These are phyloP conservation scores for Yamadazyma sp. DNA, from an alignment of 1,139 yeast species.

Conservation along the genomic window DNA sequence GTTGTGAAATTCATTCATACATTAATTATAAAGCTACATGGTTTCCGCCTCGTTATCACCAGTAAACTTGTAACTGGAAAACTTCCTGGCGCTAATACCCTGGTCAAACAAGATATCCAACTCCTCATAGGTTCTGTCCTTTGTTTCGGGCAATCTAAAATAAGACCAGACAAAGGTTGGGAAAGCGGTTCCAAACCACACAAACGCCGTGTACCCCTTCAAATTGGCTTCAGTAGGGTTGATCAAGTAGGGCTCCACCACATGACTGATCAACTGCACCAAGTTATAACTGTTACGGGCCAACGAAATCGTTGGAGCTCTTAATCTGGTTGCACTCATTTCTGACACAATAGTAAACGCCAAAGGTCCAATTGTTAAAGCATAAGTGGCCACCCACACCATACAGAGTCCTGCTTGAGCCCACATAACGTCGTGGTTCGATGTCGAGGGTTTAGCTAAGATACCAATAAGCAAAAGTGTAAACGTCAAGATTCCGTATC, in stretches of 20 bases:
- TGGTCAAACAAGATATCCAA: slow-evolving; percentile 24
- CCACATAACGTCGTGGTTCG: slow-evolving; percentile 19
- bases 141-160: slow-evolving; percentile 25
- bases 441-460: slow-evolving; percentile 30
- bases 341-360: slow-evolving; percentile 25
- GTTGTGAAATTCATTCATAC: too few relatives aligned
- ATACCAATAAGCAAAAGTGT: slow-evolving; percentile 45
- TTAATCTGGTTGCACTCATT: slow-evolving; percentile 24
- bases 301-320: slow-evolving; percentile 24
- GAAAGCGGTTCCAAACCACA: slow-evolving; percentile 42
- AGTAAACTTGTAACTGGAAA: slow-evolving; percentile 5
- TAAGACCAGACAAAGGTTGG: slow-evolving; percentile 24
- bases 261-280: slow-evolving; percentile 18
- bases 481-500: slow-evolving; percentile 19
- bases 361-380: slow-evolving; percentile 25
- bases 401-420: slow-evolving; percentile 23
- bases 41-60: background rate
- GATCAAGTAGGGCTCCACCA: slow-evolving; percentile 26
- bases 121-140: slow-evolving; percentile 24
- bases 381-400: slow-evolving; percentile 26
- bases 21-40: too few relatives aligned
- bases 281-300: slow-evolving; percentile 26
- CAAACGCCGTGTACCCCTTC: slow-evolving; percentile 26
- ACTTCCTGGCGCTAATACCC: slow-evolving; percentile 21
- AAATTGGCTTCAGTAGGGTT: slow-evolving; percentile 23